Conservation (phyloP, 78 protist species). For the Dictyostelium brefeldianum region DNA sequence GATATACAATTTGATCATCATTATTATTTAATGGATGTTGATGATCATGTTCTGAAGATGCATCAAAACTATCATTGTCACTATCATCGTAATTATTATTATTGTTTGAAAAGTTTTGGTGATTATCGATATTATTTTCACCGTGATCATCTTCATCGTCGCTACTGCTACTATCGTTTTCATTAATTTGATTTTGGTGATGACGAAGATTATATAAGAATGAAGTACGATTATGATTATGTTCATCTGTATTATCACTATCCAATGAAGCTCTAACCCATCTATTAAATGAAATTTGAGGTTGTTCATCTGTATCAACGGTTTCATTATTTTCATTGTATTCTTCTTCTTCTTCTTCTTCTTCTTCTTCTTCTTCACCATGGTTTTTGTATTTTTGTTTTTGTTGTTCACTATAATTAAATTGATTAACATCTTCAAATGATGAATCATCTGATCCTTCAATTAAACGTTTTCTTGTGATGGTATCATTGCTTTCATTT, state of each 20-base stretch:
- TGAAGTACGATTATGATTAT: too few relatives aligned
- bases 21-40: too few relatives aligned
- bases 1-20: too few relatives aligned
- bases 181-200: neutral
- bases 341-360: constrained; percentile 4
- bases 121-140: neutral
- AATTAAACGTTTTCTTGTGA: neutral
- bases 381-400: too few relatives aligned
- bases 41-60: too few relatives aligned
- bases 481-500: too few relatives aligned
- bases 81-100: neutral
- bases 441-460: neutral
- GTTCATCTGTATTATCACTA: too few relatives aligned
- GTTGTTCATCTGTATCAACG: neutral
- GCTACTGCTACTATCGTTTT: neutral
- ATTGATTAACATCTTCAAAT: neutral
- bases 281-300: neutral
- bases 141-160: neutral
- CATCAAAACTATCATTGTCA: too few relatives aligned
- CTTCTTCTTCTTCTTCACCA: neutral
- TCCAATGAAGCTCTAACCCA: neutral
- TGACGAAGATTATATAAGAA: neutral
- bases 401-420: too few relatives aligned
- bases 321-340: neutral
- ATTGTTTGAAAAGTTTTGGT: neutral